Percentiles rank a stretch among this genome's conserved stretches.
phyloP scores from a whole-genome alignment of 306 rosid species.

The Comarum palustre region DNA sequence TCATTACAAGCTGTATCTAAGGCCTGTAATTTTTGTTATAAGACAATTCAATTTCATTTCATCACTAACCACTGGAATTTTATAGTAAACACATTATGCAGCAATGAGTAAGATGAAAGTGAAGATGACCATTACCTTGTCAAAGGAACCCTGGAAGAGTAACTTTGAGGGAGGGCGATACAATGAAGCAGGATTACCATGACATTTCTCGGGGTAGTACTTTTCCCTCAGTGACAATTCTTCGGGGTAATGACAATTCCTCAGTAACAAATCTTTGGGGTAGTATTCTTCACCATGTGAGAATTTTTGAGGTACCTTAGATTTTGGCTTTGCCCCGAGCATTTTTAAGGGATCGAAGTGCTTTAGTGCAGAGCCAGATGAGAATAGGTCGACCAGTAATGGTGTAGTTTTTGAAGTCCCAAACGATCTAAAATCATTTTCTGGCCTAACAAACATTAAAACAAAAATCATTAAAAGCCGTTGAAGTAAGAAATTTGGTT shows the following conservation, averaged over 20 bases:
- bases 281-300: no score
- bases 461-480: not conserved
- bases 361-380: not conserved
- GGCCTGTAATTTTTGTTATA: not conserved
- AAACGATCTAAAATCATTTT: not conserved
- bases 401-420: not conserved
- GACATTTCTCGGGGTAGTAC: not conserved
- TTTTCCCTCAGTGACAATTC: not conserved
- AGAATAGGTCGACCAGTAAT: not conserved
- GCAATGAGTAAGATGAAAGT: not conserved
- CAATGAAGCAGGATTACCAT: not conserved
- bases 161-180: not conserved
- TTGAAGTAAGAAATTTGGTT: not conserved
- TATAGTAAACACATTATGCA: not conserved
- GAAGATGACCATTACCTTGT: not conserved
- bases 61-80: not conserved
- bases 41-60: not conserved
- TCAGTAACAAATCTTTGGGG: no score
- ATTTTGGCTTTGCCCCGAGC: not conserved
- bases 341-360: not conserved
- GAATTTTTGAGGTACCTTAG: no score
- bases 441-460: not conserved
- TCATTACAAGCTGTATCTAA: not conserved
- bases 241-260: no score
- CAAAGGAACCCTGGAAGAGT: conserved; percentile 3